Percentiles rank a stretch among this genome's conserved stretches.
These are phyloP conservation scores for Fagopyrum tataricum DNA, from an alignment of 148 eudicot genomes.

Conservation along the genomic window DNA sequence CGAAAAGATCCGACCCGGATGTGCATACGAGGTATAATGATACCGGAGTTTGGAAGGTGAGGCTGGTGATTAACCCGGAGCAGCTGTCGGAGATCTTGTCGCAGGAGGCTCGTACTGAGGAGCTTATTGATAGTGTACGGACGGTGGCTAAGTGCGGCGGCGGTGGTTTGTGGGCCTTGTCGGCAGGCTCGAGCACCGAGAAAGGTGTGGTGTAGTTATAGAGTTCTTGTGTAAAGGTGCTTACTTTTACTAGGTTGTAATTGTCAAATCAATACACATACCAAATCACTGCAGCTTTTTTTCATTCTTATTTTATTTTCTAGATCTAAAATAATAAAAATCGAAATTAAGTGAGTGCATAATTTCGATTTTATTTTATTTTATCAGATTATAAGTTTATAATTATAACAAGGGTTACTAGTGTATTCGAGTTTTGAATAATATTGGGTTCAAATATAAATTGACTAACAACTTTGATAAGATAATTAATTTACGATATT, in stretches of 20 bases:
- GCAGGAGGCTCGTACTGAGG: conserved; percentile 39
- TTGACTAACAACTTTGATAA: too few species aligned
- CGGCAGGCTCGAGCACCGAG: conserved; percentile 7
- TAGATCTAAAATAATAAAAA: too few species aligned
- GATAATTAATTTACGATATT: too few species aligned
- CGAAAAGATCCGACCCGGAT: conserved; percentile 20
- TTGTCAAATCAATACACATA: neutral
- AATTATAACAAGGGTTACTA: too few species aligned
- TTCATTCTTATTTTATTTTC: too few species aligned
- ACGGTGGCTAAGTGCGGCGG: conserved; percentile 48
- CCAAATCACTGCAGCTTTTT: too few species aligned
- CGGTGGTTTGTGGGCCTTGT: conserved; percentile 5
- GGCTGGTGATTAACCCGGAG: conserved; percentile 51
- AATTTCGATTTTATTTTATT: too few species aligned
- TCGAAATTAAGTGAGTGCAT: too few species aligned
- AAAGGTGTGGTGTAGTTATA: neutral
- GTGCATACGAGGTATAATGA: conserved; percentile 22
- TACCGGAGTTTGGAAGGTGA: conserved; percentile 47
- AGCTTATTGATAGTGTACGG: conserved; percentile 42
- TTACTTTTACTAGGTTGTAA: neutral
- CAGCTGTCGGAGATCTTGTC: conserved; percentile 44
- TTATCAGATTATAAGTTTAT: too few species aligned
- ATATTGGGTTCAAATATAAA: too few species aligned
- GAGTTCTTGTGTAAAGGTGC: neutral
- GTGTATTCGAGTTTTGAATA: too few species aligned